Evolutionary conservation across 108 stramenopile species (phyloP).

Genomic region (Phaeodactylum tricornutum): DNA sequence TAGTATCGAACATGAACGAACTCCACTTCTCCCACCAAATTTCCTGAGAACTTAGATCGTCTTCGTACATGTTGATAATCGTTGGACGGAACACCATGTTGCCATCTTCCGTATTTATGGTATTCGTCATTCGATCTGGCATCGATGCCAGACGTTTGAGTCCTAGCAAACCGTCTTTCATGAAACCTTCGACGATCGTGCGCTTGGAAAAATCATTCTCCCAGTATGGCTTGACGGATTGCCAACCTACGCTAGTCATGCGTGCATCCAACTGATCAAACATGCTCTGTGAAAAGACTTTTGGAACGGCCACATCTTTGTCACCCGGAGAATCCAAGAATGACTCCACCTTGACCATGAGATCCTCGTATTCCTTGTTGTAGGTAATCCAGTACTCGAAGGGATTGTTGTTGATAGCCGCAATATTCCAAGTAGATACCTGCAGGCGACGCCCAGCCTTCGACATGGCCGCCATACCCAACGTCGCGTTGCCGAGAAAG

Average conservation of each 20-base stretch:
- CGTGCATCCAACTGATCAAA: slow-evolving; percentile 55
- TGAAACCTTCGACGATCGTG: slow-evolving; percentile 74
- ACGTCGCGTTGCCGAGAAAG: slow-evolving; percentile 17
- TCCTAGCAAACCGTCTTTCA: slow-evolving; percentile 77
- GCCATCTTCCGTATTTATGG: slow-evolving; percentile 58
- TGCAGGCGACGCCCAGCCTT: slow-evolving; percentile 12
- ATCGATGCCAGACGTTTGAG: slow-evolving; percentile 88
- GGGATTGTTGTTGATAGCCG: slow-evolving; percentile 91
- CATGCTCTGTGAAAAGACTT: slow-evolving; percentile 86
- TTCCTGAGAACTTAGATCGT: slow-evolving; percentile 48
- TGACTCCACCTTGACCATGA: slow-evolving; percentile 76
- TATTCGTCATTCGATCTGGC: slow-evolving; percentile 93
- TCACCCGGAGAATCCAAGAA: slow-evolving; percentile 78
- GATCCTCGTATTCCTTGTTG: slow-evolving; percentile 68
- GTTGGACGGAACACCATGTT: slow-evolving; percentile 79
- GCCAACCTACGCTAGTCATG: slow-evolving; percentile 61
- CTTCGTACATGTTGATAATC: slow-evolving; percentile 92
- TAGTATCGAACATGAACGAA: slow-evolving; percentile 81
- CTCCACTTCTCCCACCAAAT: slow-evolving; percentile 90
- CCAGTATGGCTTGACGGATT: slow-evolving; percentile 59
- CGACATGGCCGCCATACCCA: slow-evolving; percentile 21
- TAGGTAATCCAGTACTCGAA: slow-evolving; percentile 90
- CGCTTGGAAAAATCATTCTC: slow-evolving; percentile 73
- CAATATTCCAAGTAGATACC: slow-evolving; percentile 84
- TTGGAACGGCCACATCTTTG: slow-evolving; percentile 63